A percentile compares a stretch with the other conserved stretches of the same genome.
These are phyloP conservation scores for Fusarium zealandicum DNA, from an alignment of 2,329 filamentous ascomycete species.

Conservation along the genomic window DNA sequence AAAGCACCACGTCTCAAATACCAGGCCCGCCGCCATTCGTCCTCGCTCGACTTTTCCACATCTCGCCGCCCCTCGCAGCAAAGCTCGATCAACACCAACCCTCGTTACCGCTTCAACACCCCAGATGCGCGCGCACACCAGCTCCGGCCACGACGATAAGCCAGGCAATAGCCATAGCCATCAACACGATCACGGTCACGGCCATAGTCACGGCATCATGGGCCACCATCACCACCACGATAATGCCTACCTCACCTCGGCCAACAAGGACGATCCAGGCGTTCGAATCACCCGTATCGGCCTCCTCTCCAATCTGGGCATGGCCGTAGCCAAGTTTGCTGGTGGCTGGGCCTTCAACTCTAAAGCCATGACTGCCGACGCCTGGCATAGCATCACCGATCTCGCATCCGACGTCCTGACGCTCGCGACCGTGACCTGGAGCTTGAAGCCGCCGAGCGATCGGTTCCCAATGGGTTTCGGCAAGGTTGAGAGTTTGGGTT, in stretches of 20 bases:
- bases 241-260: conserved; percentile 91
- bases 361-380: conserved; percentile 90
- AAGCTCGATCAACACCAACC: conserved; percentile 26
- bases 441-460: conserved; percentile 81
- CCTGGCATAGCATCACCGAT: conserved; percentile 94
- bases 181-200: conserved; percentile 24
- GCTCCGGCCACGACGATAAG: conserved; percentile 31
- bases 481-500: conserved; percentile 96
- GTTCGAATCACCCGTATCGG: conserved; percentile 68
- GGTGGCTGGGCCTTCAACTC: conserved; percentile 96
- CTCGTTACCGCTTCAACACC: conserved; percentile 43
- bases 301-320: conserved; percentile 82
- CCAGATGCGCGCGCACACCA: conserved; percentile 45
- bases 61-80: conserved; percentile 34
- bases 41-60: conserved; percentile 30
- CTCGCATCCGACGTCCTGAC: conserved; percentile 95
- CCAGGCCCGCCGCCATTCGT: conserved; percentile 13
- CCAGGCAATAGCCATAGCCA: conserved; percentile 37
- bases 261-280: conserved; percentile 75
- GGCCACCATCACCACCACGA: conserved; percentile 83
- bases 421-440: conserved; percentile 92
- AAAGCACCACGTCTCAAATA: conserved; percentile 33
- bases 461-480: conserved; percentile 91
- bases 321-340: conserved; percentile 91
- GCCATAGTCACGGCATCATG: conserved; percentile 36